Evolutionary conservation across 2,329 filamentous ascomycete genomes (phyloP).

Genomic region (Trichoderma sp.): DNA sequence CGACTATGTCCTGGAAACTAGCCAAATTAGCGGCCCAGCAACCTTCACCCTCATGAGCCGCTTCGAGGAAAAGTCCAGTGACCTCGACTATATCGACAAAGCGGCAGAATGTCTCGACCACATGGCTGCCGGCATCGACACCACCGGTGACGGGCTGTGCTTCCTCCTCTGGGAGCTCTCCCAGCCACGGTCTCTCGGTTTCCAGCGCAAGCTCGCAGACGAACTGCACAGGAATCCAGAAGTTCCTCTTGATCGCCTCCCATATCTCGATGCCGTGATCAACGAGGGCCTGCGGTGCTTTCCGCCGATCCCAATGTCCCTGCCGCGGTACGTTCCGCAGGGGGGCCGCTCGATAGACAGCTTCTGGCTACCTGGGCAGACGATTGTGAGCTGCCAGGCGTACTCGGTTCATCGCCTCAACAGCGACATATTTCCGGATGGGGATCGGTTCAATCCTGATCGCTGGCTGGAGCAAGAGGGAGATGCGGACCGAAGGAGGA

Average conservation of each 20-base stretch:
- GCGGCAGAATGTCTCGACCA: constrained; percentile 73
- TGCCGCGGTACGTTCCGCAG: constrained; percentile 62
- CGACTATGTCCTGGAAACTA: constrained; percentile 59
- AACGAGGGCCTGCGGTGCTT: constrained; percentile 65
- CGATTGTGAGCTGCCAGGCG: constrained; percentile 64
- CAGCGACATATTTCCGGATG: constrained; percentile 72
- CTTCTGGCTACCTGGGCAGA: constrained; percentile 55
- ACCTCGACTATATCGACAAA: constrained; percentile 57
- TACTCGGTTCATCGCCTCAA: constrained; percentile 64
- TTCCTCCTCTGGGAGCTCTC: constrained; percentile 75
- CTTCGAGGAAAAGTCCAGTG: constrained; percentile 55
- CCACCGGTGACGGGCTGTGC: constrained; percentile 69
- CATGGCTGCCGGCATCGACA: constrained; percentile 73
- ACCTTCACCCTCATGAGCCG: constrained; percentile 63
- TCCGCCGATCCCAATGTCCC: constrained; percentile 68
- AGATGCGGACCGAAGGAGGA: constrained; percentile 68
- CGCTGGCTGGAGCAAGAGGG: constrained; percentile 79
- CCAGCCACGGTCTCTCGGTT: constrained; percentile 54
- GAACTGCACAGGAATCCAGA: constrained; percentile 54
- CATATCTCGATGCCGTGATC: constrained; percentile 66
- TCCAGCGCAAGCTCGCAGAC: constrained; percentile 56
- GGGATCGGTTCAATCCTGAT: constrained; percentile 77
- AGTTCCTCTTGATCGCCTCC: constrained; percentile 52
- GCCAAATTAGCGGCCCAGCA: constrained; percentile 50
- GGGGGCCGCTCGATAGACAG: constrained; percentile 61